Evolutionary conservation across 352 stramenopile genomes (phyloP).

Genomic region (Peronospora destructor): DNA sequence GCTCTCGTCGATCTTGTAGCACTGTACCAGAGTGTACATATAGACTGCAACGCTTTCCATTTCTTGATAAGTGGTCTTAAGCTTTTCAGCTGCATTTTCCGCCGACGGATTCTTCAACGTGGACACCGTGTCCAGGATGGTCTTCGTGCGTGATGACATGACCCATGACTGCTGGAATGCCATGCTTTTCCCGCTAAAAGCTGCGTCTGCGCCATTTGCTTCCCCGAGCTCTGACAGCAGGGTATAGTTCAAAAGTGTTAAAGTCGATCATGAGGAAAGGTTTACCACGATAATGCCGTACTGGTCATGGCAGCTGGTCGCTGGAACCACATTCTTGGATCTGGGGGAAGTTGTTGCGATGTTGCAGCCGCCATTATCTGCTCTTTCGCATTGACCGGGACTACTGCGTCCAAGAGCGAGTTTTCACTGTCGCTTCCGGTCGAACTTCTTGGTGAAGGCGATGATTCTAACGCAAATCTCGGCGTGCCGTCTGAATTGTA

Average conservation of each 20-base stretch:
- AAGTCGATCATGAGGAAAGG: background rate
- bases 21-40: conserved; percentile 40
- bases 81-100: conserved; percentile 7
- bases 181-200: conserved; percentile 4
- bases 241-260: background rate
- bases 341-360: conserved; percentile 13
- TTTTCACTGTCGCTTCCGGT: conserved; percentile 12
- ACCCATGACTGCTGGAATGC: conserved; percentile 29
- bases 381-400: conserved; percentile 29
- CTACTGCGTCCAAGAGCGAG: conserved; percentile 7
- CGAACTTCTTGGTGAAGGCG: conserved; percentile 6
- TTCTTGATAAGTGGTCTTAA: conserved; percentile 20
- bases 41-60: conserved; percentile 40
- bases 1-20: conserved; percentile 43
- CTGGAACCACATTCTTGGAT: conserved; percentile 3
- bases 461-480: background rate
- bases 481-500: background rate
- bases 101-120: conserved; percentile 7
- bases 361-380: conserved; percentile 21
- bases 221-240: conserved; percentile 7
- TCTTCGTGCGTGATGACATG: conserved; percentile 35
- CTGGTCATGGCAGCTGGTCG: conserved; percentile 2
- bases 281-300: conserved; percentile 2
- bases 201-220: background rate
- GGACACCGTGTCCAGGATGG: conserved; percentile 20